Percentiles rank a stretch among this genome's conserved stretches.
Conservation (phyloP, 805 yeast species). For the Cyberlindnera mrakii region DNA sequence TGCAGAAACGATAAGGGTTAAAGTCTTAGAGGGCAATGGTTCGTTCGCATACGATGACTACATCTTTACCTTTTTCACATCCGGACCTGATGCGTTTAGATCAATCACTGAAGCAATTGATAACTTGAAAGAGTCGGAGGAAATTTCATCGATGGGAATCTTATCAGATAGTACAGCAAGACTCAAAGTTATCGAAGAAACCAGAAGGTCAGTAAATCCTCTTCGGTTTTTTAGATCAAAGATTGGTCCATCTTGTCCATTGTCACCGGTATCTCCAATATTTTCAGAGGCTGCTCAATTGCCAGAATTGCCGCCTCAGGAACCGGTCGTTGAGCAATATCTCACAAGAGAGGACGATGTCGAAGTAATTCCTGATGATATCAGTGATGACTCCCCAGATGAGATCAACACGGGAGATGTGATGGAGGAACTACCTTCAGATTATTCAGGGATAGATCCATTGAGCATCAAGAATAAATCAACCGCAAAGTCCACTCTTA, state of each 20-base stretch:
- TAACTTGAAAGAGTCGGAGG: conserved; percentile 1
- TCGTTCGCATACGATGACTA: conserved; percentile 61
- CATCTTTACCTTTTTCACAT: conserved; percentile 59
- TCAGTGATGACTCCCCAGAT: not conserved
- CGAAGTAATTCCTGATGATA: conserved; percentile 11
- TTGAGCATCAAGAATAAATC: not conserved
- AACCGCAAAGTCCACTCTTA: conserved; percentile 6
- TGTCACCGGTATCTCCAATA: not conserved
- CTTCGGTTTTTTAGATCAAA: not conserved
- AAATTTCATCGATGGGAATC: not conserved
- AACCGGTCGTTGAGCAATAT: conserved; percentile 16
- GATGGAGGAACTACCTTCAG: not conserved
- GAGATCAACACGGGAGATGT: not conserved
- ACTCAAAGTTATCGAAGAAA: not conserved
- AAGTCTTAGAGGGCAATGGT: conserved; percentile 50
- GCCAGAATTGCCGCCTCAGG: not conserved
- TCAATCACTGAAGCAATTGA: conserved; percentile 35
- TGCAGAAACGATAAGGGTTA: conserved; percentile 52
- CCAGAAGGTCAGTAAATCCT: conserved; percentile 1
- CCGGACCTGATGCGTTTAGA: conserved; percentile 37
- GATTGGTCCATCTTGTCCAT: conserved; percentile 2
- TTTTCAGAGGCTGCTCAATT: not conserved
- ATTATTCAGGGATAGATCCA: not conserved
- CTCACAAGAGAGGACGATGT: conserved; percentile 7
- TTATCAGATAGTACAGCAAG: conserved; percentile 6